Evolutionary conservation across 768 basidiomycete genomes (phyloP).

Genomic region (Leucocoprinus leucothites): DNA sequence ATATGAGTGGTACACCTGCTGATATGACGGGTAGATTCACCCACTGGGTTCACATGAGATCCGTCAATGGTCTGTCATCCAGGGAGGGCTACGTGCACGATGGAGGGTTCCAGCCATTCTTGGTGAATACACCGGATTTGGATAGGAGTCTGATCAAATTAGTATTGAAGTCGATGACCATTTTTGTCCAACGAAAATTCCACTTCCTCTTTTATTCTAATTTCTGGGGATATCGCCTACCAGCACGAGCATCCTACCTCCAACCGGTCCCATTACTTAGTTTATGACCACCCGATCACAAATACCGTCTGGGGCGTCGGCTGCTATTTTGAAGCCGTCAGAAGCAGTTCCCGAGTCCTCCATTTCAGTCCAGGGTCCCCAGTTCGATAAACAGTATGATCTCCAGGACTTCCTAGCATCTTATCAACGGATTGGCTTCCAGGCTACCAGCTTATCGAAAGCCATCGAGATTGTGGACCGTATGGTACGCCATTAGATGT

Average conservation of each 20-base stretch:
- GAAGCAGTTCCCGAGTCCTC: constrained; percentile 65
- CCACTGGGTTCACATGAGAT: no score
- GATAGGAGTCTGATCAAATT: neutral
- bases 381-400: constrained; percentile 69
- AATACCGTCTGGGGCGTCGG: constrained; percentile 55
- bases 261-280: constrained; percentile 20
- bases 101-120: no score
- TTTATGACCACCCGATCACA: neutral
- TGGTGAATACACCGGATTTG: no score
- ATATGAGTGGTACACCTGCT: no score
- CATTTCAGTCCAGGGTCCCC: constrained; percentile 79
- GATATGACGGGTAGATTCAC: no score
- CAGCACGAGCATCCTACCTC: neutral
- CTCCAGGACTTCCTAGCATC: constrained; percentile 68
- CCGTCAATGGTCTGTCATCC: no score
- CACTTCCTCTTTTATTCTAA: neutral
- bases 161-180: neutral
- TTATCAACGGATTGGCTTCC: constrained; percentile 94
- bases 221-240: neutral
- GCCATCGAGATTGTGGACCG: constrained; percentile 90
- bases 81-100: no score
- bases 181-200: neutral
- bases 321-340: constrained; percentile 76
- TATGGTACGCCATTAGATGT: constrained; percentile 59
- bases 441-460: constrained; percentile 88